Percentiles rank a stretch among this genome's conserved stretches.
Conservation (phyloP, 2,329 filamentous ascomycete genomes). For the Diaporthe amygdali region DNA sequence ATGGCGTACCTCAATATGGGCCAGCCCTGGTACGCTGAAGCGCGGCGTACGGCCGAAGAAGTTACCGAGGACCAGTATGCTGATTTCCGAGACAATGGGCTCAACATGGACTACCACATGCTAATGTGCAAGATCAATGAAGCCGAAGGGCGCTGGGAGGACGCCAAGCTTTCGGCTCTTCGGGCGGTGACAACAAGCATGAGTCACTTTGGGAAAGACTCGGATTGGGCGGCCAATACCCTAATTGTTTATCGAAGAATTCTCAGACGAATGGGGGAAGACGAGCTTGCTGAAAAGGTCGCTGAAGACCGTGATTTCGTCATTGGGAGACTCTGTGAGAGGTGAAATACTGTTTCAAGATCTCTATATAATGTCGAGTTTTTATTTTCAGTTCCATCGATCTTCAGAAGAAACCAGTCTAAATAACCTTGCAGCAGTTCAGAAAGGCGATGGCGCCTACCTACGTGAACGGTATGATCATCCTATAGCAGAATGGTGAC, state of each 20-base stretch:
- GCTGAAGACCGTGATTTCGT: not conserved
- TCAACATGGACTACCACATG: not conserved
- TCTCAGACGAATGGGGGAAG: not conserved
- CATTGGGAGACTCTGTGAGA: not conserved
- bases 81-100: not conserved
- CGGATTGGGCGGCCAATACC: not conserved
- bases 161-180: not conserved
- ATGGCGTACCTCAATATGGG: not conserved
- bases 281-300: not conserved
- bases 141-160: not conserved
- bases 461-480: too few species aligned
- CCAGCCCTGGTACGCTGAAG: not conserved
- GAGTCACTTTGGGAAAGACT: not conserved
- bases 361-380: too few species aligned
- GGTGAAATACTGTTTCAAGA: too few species aligned
- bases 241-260: not conserved
- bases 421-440: too few species aligned
- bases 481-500: too few species aligned
- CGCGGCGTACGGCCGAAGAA: not conserved
- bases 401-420: too few species aligned
- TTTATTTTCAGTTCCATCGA: too few species aligned
- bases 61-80: not conserved
- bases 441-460: too few species aligned
- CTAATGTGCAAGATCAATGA: not conserved
- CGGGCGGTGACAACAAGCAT: not conserved